phyloP scores from a whole-genome alignment of 768 basidiomycete species.

The Tricholoma saponaceum region DNA sequence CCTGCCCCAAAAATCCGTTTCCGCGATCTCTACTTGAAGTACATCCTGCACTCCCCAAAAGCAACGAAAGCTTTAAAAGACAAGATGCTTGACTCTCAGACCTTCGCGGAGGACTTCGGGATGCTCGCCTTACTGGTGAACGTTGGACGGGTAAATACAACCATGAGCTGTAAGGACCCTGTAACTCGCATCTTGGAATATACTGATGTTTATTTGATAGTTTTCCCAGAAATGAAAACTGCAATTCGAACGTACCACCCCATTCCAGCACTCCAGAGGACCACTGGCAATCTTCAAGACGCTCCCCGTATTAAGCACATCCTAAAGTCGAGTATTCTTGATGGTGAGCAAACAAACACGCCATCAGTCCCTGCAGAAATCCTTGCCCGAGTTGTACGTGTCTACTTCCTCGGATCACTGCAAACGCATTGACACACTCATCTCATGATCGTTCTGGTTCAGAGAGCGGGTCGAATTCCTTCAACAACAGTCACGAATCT shows the following conservation, averaged over 20 bases:
- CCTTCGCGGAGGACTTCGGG: constrained; percentile 66
- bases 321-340: constrained; percentile 54
- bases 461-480: constrained; percentile 50
- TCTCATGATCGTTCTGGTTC: background rate
- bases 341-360: constrained; percentile 39
- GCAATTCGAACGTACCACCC: constrained; percentile 75
- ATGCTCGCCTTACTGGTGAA: constrained; percentile 74
- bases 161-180: constrained; percentile 67
- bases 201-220: constrained; percentile 26
- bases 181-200: constrained; percentile 4
- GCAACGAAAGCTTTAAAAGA: constrained; percentile 69
- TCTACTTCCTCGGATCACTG: background rate
- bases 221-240: constrained; percentile 81
- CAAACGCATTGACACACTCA: constrained; percentile 6
- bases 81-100: constrained; percentile 58
- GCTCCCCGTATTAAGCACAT: constrained; percentile 76
- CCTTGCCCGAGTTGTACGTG: constrained; percentile 47
- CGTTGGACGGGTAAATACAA: constrained; percentile 78
- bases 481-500: constrained; percentile 69
- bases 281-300: constrained; percentile 69
- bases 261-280: constrained; percentile 65
- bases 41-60: constrained; percentile 54
- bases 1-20: constrained; percentile 42
- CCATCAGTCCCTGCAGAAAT: constrained; percentile 59
- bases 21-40: constrained; percentile 53